Evolutionary conservation across 2,329 filamentous ascomycete species (phyloP), one percentile per base, ranked within the genome.

Genomic region (Ambrosiella xylebori): DNA sequence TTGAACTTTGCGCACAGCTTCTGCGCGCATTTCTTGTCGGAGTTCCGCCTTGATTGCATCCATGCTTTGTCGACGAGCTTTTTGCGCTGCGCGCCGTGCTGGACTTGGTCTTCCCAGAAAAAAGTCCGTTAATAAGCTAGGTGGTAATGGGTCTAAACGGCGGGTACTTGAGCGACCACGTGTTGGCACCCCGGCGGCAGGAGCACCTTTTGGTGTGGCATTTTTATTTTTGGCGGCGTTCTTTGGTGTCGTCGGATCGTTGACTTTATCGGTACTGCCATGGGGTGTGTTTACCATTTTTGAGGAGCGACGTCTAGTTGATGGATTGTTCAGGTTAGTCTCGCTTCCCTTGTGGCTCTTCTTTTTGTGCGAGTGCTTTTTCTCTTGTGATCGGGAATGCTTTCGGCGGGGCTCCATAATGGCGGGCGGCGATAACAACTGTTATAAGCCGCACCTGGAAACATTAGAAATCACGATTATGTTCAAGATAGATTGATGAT

Each of bases 1-100:
- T 70, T 73, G 82, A 64, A 80, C 74, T 69, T 73, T 81, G 67
- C 70, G 76, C 56, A 77, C 79, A n/a, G 75, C 69, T 6, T 73
- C 78, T 44, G 71, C 69, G 12, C 62, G 59, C 64, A 66, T 65
- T 57, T 63, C 65, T 19, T 62, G 61, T 19, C 71, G 68, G 59
- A 73, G 58, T 62, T 74, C 72, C 39, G 75, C 74, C 71, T 84
- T 77, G 65, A 80, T 73, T 61, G 76, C 67, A 69, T 85, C 77
- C 63, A 81, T 68, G 64, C 77, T 79, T 69, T 78, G 77, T 63
- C 80, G 73, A 62, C 78, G 73, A 54, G 73, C 71, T 11, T 73
- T 72, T 7, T 76, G 71, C 7, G 77, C 77, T 0, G 75, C 73
- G 13, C 78, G 61, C 36, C 80, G 75, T n/a, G 76, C 74, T 2